Percentiles rank a stretch among this genome's conserved stretches.
Evolutionary conservation across 1,284 basidiomycete species (phyloP).

Genomic region (Microbotryomycetes sp.): DNA sequence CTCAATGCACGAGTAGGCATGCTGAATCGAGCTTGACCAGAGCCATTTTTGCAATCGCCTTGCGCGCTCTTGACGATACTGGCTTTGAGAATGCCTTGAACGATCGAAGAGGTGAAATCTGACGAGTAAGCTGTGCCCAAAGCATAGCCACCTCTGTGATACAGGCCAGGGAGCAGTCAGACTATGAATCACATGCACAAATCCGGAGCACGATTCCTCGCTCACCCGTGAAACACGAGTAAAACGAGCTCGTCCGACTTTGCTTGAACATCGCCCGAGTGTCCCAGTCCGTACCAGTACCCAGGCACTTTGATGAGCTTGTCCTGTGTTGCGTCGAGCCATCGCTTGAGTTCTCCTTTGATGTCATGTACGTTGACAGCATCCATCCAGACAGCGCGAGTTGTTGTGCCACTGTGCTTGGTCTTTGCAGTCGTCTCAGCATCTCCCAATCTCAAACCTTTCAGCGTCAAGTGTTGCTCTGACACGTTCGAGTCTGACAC

Average conservation of each 20-base stretch:
- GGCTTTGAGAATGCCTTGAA: not conserved
- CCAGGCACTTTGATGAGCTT: not conserved
- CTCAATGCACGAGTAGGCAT: not conserved
- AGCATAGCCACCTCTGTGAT: not conserved
- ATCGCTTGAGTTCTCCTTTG: not conserved
- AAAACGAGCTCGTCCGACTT: not conserved
- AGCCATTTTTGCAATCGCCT: not conserved
- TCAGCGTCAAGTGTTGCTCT: not conserved
- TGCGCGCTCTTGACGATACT: too few relatives aligned
- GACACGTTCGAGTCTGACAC: not conserved
- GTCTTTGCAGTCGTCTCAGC: not conserved
- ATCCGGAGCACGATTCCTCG: not conserved
- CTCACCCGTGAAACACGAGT: not conserved
- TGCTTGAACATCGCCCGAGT: not conserved
- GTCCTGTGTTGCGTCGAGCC: not conserved
- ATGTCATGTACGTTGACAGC: not conserved
- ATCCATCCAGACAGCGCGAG: not conserved
- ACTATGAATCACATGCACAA: not conserved
- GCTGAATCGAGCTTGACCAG: not conserved
- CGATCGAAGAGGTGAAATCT: not conserved
- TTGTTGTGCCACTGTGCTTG: not conserved
- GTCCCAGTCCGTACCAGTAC: not conserved
- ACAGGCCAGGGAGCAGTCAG: not conserved
- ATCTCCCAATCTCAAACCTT: not conserved
- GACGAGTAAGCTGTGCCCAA: not conserved